A percentile compares a stretch with the other conserved stretches of the same genome.
These are phyloP conservation scores for Pseudogymnoascus sp. DNA, from an alignment of 2,329 filamentous ascomycete genomes.

Conservation along the genomic window DNA sequence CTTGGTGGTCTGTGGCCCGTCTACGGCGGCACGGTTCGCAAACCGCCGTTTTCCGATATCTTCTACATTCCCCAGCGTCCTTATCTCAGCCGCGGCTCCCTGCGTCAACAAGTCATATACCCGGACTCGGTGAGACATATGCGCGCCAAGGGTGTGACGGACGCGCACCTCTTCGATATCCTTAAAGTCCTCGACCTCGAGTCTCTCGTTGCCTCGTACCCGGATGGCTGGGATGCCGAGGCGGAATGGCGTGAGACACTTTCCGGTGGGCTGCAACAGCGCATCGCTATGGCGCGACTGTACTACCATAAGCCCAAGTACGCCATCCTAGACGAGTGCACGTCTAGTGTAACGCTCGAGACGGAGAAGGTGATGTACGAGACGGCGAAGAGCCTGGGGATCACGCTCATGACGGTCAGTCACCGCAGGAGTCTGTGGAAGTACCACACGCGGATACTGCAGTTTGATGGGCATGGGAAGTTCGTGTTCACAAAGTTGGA, in stretches of 20 bases:
- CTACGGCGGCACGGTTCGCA: conserved; percentile 87
- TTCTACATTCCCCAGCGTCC: conserved; percentile 97
- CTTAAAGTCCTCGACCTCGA: conserved; percentile 75
- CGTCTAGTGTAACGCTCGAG: conserved; percentile 86
- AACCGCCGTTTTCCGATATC: conserved; percentile 85
- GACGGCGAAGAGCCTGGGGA: conserved; percentile 80
- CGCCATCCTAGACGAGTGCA: conserved; percentile 96
- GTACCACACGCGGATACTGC: conserved; percentile 88
- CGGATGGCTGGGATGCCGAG: conserved; percentile 80
- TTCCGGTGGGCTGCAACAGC: conserved; percentile 86
- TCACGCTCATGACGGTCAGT: conserved; percentile 94
- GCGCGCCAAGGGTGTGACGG: conserved; percentile 73
- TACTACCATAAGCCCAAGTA: conserved; percentile 92
- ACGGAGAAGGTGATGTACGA: conserved; percentile 97
- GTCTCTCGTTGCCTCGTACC: conserved; percentile 67
- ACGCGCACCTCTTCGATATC: conserved; percentile 69
- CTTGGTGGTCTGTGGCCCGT: conserved; percentile 95
- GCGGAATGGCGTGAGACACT: conserved; percentile 95
- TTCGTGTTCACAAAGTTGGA: conserved; percentile 87
- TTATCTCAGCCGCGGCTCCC: conserved; percentile 80
- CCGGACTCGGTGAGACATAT: conserved; percentile 83
- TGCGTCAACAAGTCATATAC: conserved; percentile 97
- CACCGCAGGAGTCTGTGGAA: conserved; percentile 91
- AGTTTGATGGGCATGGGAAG: conserved; percentile 91
- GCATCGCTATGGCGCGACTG: conserved; percentile 89